phyloP scores from a whole-genome alignment of 352 stramenopile species.

The Phytopythium helicoides region DNA sequence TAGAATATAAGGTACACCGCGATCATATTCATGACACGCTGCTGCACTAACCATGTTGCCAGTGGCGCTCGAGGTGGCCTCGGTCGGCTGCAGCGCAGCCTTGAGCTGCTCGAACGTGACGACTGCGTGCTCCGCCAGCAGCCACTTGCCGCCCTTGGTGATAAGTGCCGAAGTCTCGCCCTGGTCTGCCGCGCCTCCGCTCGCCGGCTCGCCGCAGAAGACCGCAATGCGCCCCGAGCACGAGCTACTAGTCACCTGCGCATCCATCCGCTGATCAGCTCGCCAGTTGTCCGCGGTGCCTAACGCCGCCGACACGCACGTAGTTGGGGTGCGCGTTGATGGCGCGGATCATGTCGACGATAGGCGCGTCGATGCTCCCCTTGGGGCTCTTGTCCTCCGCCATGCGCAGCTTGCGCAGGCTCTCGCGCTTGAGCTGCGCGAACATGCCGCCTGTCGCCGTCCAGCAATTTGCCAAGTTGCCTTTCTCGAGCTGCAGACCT shows the following conservation, averaged over 20 bases:
- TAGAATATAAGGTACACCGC: not conserved
- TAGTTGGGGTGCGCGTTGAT: slow-evolving; percentile 89
- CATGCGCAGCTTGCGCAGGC: slow-evolving; percentile 74
- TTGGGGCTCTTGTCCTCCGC: slow-evolving; percentile 91
- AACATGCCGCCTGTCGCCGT: slow-evolving; percentile 38
- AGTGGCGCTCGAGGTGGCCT: slow-evolving; percentile 19
- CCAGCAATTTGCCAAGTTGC: not conserved
- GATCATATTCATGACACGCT: too few species aligned
- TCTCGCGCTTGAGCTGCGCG: slow-evolving; percentile 85
- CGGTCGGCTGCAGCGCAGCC: slow-evolving; percentile 35
- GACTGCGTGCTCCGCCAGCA: slow-evolving; percentile 77
- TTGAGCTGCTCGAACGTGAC: slow-evolving; percentile 72
- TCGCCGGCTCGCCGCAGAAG: slow-evolving; percentile 63
- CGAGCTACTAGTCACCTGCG: slow-evolving; percentile 87
- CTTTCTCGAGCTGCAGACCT: not conserved
- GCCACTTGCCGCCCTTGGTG: slow-evolving; percentile 89
- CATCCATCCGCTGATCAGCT: not conserved
- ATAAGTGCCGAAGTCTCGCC: slow-evolving; percentile 47
- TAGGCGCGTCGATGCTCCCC: slow-evolving; percentile 86
- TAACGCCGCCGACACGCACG: too few species aligned
- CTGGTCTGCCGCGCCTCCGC: slow-evolving; percentile 1
- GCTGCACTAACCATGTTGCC: slow-evolving; percentile 77
- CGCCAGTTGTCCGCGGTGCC: not conserved
- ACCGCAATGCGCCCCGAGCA: slow-evolving; percentile 90
- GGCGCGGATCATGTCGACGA: slow-evolving; percentile 83